Conservation (phyloP, 768 basidiomycete genomes). For the Pisolithus albus region DNA sequence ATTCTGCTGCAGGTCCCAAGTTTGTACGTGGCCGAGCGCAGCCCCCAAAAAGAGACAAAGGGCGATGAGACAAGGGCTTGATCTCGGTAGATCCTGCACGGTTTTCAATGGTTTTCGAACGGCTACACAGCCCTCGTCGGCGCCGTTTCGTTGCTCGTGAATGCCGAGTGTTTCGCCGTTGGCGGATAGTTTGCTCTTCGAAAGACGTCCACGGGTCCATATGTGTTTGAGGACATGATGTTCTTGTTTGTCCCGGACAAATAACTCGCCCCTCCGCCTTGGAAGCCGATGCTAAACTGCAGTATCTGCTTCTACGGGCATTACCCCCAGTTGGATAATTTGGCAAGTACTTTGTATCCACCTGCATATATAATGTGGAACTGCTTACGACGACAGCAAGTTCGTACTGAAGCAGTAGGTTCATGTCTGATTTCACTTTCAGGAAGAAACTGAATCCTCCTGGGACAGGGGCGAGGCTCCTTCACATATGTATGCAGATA, state of each 20-base stretch:
- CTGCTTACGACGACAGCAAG: too few relatives aligned
- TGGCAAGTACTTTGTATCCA: too few relatives aligned
- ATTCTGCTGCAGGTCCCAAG: neutral
- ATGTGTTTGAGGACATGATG: conserved; percentile 29
- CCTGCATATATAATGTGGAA: too few relatives aligned
- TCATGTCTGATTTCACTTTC: too few relatives aligned
- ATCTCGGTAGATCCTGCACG: conserved; percentile 63
- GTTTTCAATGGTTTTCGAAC: conserved; percentile 60
- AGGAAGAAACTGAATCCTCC: too few relatives aligned
- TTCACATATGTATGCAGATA: neutral
- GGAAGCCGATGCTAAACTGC: too few relatives aligned
- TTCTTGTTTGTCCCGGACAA: conserved; percentile 29
- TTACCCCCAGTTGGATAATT: too few relatives aligned
- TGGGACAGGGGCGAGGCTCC: too few relatives aligned
- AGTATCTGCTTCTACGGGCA: too few relatives aligned
- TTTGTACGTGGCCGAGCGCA: neutral
- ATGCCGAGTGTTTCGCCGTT: conserved; percentile 4
- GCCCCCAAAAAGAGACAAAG: neutral
- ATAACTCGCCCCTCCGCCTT: conserved; percentile 9
- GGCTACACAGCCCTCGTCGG: neutral
- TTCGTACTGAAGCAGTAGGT: too few relatives aligned
- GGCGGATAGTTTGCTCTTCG: conserved; percentile 11
- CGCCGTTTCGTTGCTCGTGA: neutral
- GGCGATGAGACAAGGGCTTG: conserved; percentile 18
- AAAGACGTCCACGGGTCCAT: conserved; percentile 15